Base-by-base conservation (phyloP, 768 basidiomycete species). In the Macrocybe gigantea region DNA sequence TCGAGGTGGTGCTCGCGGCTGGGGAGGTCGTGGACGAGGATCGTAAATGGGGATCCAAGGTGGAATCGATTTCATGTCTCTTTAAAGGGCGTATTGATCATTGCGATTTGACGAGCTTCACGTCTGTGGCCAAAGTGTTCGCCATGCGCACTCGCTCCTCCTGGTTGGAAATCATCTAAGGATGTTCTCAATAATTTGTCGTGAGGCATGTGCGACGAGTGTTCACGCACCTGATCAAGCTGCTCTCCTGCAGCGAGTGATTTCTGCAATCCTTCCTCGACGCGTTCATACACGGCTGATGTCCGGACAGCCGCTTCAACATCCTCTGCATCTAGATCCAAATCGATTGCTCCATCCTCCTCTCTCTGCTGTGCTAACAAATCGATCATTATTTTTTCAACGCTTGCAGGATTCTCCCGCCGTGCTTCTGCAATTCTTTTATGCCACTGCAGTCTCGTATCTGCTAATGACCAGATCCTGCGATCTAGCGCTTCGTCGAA, bases 401-500 rank as follows among this genome's bases (percentile, higher is more conserved):
- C 48, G 81, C 73, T 13, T 54, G 58, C 0, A 91, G 92, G 37
- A 73, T 67, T 22, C 7, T 69, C 77, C 41, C 85, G 80, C 40
- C 91, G 75, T 49, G 78, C 78, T 42, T 77, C 76, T 15, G 85
- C 83, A 35, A 88, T 75, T 48, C 83, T 75, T 51, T 78, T 80
- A 58, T 91, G 82, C 81, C 81, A 89, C 53, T 83, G 76, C 44
- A 91, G 66, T 31, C 83, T 72, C 42, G 86, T 86, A 53, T 85
- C 79, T 37, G 85, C 82, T 13, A 93, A 64, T 1, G 85, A 83
- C 85, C 86, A 91, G 39, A 93, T 85, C 39, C 79, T 78, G 43
- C 88, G 70, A 60, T 94, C 92, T 32, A 95, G 77, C 2, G 79
- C 81, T 64, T 95, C 91, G 57, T 95, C 90, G 62, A 93, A 95